Evolutionary conservation across 2,329 filamentous ascomycete species (phyloP), one percentile per base, ranked within the genome.

Genomic region (Fusarium bulbicola): DNA sequence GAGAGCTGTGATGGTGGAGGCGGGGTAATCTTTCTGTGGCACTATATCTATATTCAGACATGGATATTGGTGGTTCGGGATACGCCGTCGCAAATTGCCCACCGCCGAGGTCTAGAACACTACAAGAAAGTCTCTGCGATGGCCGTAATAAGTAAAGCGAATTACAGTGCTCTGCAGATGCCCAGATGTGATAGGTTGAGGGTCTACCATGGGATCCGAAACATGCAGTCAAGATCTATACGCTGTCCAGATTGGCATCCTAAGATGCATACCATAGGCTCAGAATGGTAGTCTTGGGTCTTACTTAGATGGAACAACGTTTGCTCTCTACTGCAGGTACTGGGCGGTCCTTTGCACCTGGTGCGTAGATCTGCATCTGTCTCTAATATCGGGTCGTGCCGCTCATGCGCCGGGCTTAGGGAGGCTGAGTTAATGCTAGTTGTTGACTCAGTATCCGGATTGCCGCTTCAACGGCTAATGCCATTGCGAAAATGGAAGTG

Each of bases 221-320:
- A 21, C 18, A 20, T 21, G 0, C 12, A 28, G 12, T 46, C 1
- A 6, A 45, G 8, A 21, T 7, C 1, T 11, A 46, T 21, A 7
- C 13, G 43, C 1, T 46, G 3, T 46, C 13, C 1, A 28, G 13
- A 10, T 46, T 15, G 24, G 18, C 45, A 21, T 11, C 45, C 3
- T 28, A 9, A 28, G 45, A 15, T 46, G 4, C 8, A 6, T 21
- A 15, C 18, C 12, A 14, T 20, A 7, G 7, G 8, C 24, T 28
- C 8, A 14, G 13, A 28, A 21, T 28, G 13, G 18, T 11, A 15
- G 18, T 15, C 26, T 11, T 4, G 11, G 3, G 24, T 28, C 24
- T 28, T 28, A 6, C 24, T 28, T 28, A 0, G 14, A 46, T 21
- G 9, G 7, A 15, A 11, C 6, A 15, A 7, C 4, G 0, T 5